Conservation (phyloP, 1,284 basidiomycete species). For the Heterobasidion parviporum region DNA sequence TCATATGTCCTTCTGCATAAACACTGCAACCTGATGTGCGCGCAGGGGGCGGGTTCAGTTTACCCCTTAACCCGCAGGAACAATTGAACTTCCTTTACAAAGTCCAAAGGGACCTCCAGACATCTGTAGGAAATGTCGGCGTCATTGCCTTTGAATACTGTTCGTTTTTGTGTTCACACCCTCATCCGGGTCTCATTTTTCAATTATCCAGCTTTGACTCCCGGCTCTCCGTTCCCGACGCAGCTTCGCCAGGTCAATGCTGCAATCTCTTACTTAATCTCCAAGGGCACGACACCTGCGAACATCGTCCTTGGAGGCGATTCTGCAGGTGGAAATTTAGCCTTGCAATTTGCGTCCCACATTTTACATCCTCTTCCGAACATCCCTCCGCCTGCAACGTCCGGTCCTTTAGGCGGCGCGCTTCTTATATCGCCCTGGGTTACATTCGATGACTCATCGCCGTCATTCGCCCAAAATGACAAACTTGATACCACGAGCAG, state of each 20-base stretch:
- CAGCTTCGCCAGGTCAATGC: constrained; percentile 13
- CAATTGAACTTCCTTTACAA: background rate
- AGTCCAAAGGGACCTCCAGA: background rate
- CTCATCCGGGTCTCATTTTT: background rate
- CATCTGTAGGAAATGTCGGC: background rate
- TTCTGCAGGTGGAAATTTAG: constrained; percentile 27
- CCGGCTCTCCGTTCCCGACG: constrained; percentile 12
- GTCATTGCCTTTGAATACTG: background rate
- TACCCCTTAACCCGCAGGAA: background rate
- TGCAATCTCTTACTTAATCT: constrained; percentile 10
- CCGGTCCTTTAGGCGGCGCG: constrained; percentile 16
- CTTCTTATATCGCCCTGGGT: constrained; percentile 27
- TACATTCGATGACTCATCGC: constrained; percentile 10
- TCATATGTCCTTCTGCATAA: background rate
- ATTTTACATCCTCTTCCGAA: constrained; percentile 21
- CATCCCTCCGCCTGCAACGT: constrained; percentile 10
- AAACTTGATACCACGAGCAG: background rate
- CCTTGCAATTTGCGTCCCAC: constrained; percentile 22
- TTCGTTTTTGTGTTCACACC: background rate
- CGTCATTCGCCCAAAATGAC: constrained; percentile 1
- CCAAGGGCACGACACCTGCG: constrained; percentile 8
- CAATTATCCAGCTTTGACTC: constrained; percentile 5
- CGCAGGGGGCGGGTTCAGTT: background rate
- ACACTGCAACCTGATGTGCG: background rate
- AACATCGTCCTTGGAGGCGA: constrained; percentile 20